Base-by-base conservation (phyloP, 139 green algal genomes). In the Ulvella scutata region DNA sequence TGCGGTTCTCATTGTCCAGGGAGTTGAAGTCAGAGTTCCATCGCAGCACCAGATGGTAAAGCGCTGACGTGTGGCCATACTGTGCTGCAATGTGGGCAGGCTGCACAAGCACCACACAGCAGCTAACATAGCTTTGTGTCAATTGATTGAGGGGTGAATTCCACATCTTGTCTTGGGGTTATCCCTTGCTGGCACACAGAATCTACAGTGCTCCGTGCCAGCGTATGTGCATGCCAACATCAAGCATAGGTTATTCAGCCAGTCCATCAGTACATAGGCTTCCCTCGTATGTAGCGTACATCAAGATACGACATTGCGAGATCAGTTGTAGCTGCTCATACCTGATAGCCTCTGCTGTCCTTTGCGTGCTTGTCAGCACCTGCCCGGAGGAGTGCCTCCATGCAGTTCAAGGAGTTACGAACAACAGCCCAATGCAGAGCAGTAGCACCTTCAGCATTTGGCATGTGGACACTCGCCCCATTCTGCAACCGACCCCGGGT, bases 11-110 rank as follows among this genome's bases (percentile, higher is more conserved):
- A 26, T 80, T 82, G 74, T 97, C 91, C 3, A 40, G 76, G 29
- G 75, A 37, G 79, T 97, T 91, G 3, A 91, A 74, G 76, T 97
- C 90, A 0, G 87, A 82, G 21, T 82, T 80, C 92, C 92, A 99
- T 34, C 90, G 89, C 21, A 93, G 79, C 3, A 83, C 88, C 21
- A 98, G 60, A 79, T 96, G 88, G 78, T 97, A 96, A 21, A 99
- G 72, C 26, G 97, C 81, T 0, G 86, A 85, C 10, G 94, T 97
- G 72, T 97, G 92, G 0, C 94, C 94, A 74, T 99, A 98, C 83
- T 98, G 94, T 17, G 93, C 87, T 2, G 91, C 91, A 7, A 98
- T 90, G 77, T 97, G 93, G 72, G 73, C 80, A 36, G 51, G 51
- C 51, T 67, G 51, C 43, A 61, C 9, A 36, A 60, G 37, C 73